Percentiles rank a stretch among this genome's conserved stretches.
phyloP scores from a whole-genome alignment of 257 asterid species.

The Solanum pennellii region DNA sequence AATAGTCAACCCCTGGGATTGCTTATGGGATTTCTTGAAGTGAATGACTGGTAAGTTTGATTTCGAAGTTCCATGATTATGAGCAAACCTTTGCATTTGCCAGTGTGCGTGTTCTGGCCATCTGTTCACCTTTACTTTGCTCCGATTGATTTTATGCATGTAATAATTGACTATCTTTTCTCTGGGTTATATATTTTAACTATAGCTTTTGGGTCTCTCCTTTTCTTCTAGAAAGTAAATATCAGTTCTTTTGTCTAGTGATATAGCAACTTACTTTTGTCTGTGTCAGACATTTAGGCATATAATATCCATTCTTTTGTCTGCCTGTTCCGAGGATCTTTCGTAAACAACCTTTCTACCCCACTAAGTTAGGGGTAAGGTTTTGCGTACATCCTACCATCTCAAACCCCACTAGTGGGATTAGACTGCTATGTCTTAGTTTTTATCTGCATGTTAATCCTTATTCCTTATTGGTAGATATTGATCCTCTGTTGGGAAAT shows the following conservation, averaged over 20 bases:
- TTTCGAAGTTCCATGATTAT: not conserved
- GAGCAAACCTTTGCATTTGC: not conserved
- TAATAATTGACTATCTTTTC: not conserved
- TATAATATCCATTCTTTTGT: not conserved
- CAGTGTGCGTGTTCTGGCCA: not conserved
- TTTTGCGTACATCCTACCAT: not conserved
- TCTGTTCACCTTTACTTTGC: not conserved
- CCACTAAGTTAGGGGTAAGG: not conserved
- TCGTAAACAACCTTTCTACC: not conserved
- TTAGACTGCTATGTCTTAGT: not conserved
- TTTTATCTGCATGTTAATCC: not conserved
- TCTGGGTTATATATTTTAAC: not conserved
- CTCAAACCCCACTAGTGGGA: not conserved
- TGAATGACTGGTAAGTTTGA: constrained; percentile 79
- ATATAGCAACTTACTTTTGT: not conserved
- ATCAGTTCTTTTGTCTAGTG: not conserved
- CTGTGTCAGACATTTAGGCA: not conserved
- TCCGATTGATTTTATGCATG: not conserved
- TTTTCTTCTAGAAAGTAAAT: not conserved
- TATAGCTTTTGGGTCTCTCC: not conserved
- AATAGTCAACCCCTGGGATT: constrained; percentile 82
- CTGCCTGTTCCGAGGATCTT: not conserved
- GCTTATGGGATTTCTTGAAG: constrained; percentile 87
- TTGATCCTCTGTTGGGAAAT: not conserved
- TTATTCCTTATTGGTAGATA: not conserved